Conservation (phyloP, 1,284 basidiomycete genomes). For the Irpex rosettiformis region DNA sequence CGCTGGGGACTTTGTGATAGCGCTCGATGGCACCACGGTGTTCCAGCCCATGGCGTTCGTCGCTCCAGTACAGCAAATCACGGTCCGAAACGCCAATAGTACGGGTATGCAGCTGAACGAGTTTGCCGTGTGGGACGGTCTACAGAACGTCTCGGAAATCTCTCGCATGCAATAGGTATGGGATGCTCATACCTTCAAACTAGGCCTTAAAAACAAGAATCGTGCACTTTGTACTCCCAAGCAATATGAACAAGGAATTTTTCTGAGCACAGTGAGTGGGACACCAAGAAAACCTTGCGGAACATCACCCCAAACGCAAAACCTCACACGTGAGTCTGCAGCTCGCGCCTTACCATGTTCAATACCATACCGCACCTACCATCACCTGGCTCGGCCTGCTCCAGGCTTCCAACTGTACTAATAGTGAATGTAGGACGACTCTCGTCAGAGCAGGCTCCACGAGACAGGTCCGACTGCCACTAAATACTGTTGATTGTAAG, state of each 20-base stretch:
- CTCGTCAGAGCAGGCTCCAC: background rate
- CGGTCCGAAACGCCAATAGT: slow-evolving; percentile 4
- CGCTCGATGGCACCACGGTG: slow-evolving; percentile 19
- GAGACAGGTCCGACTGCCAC: slow-evolving; percentile 2
- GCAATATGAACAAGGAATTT: background rate
- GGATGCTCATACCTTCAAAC: background rate
- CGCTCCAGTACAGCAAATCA: slow-evolving; percentile 19
- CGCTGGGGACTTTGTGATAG: slow-evolving; percentile 22
- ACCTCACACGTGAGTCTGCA: background rate
- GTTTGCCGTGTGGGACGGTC: slow-evolving; percentile 21
- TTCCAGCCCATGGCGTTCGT: slow-evolving; percentile 25
- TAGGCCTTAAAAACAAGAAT: background rate
- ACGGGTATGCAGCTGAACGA: background rate
- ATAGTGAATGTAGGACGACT: slow-evolving; percentile 5
- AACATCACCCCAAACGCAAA: background rate
- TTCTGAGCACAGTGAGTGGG: background rate
- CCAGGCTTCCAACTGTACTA: slow-evolving; percentile 3
- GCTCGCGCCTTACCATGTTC: background rate
- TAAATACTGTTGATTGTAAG: slow-evolving; percentile 3
- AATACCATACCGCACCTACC: background rate
- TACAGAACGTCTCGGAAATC: slow-evolving; percentile 11
- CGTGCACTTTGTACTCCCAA: background rate
- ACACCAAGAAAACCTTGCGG: background rate
- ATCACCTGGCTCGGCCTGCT: slow-evolving; percentile 2
- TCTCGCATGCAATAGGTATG: background rate